A percentile compares a stretch with the other conserved stretches of the same genome.
Evolutionary conservation across 2,329 filamentous ascomycete species (phyloP).

Genomic region (Sclerotinia nivalis): DNA sequence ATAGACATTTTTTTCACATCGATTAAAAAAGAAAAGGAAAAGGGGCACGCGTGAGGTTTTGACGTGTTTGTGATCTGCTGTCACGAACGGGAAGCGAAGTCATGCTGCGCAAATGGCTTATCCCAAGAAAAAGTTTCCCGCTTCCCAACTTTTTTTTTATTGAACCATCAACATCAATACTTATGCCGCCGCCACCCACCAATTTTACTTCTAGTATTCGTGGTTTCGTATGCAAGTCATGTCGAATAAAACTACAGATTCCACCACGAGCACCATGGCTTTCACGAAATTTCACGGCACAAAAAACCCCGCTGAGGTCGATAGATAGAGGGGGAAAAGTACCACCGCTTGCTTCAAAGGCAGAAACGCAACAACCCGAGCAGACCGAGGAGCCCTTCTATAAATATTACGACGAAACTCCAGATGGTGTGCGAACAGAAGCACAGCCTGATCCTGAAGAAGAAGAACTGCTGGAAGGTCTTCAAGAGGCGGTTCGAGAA

Average conservation of each 20-base stretch:
- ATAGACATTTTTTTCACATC: constrained; percentile 37
- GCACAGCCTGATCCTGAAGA: constrained; percentile 31
- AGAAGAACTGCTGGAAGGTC: constrained; percentile 20
- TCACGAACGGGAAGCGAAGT: constrained; percentile 23
- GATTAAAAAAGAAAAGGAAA: neutral
- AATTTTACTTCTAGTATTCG: constrained; percentile 35
- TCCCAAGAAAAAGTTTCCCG: constrained; percentile 29
- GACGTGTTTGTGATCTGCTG: constrained; percentile 26
- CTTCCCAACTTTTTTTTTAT: constrained; percentile 23
- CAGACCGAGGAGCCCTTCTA: constrained; percentile 25
- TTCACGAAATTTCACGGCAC: constrained; percentile 31
- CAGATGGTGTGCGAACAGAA: constrained; percentile 37
- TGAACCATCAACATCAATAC: constrained; percentile 30
- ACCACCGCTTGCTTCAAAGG: neutral
- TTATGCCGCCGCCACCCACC: constrained; percentile 39
- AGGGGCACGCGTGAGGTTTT: constrained; percentile 19
- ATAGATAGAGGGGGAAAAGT: constrained; percentile 15
- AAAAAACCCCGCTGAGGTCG: constrained; percentile 20
- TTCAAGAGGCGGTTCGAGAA: constrained; percentile 20
- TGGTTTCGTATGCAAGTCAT: constrained; percentile 41
- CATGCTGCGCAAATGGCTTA: constrained; percentile 22
- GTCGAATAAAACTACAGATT: constrained; percentile 36
- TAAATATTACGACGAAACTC: constrained; percentile 36
- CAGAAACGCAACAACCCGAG: constrained; percentile 6
- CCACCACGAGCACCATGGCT: constrained; percentile 31